Evolutionary conservation across 768 basidiomycete genomes (phyloP).

Genomic region (Boletus pseudopeckii): DNA sequence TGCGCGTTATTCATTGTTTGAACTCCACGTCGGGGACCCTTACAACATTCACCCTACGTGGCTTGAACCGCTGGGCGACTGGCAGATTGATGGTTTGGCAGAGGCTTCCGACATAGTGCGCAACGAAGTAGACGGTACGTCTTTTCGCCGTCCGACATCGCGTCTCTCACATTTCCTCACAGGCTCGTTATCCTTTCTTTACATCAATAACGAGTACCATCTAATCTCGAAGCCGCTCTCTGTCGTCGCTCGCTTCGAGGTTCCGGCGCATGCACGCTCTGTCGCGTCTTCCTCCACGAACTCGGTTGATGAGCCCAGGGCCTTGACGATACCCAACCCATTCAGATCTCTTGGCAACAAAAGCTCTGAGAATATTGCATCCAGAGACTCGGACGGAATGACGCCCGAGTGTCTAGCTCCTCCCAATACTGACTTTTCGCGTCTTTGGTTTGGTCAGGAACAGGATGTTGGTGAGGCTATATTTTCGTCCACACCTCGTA

Average conservation of each 20-base stretch:
- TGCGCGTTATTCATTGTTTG: conserved; percentile 23
- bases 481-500: conserved; percentile 12
- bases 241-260: conserved; percentile 26
- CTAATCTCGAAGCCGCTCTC: conserved; percentile 43
- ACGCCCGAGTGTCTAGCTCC: conserved; percentile 29
- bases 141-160: neutral
- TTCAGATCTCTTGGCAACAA: conserved; percentile 54
- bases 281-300: conserved; percentile 14
- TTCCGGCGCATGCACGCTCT: conserved; percentile 12
- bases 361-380: conserved; percentile 46
- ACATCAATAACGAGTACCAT: conserved; percentile 41
- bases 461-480: conserved; percentile 14
- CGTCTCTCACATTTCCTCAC: conserved; percentile 11
- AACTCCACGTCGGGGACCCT: conserved; percentile 25
- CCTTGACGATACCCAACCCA: conserved; percentile 56
- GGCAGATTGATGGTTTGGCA: conserved; percentile 49
- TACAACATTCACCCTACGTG: conserved; percentile 16
- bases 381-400: conserved; percentile 17
- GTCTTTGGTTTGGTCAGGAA: conserved; percentile 26
- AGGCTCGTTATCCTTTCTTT: conserved; percentile 31
- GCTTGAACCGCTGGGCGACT: conserved; percentile 51
- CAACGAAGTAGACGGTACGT: conserved; percentile 46
- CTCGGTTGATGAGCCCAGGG: conserved; percentile 23
- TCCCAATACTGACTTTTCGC: conserved; percentile 21
- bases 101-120: conserved; percentile 44